These are phyloP conservation scores for Melaleuca quinquenervia DNA, from an alignment of 345 rosid genomes.

Conservation along the genomic window DNA sequence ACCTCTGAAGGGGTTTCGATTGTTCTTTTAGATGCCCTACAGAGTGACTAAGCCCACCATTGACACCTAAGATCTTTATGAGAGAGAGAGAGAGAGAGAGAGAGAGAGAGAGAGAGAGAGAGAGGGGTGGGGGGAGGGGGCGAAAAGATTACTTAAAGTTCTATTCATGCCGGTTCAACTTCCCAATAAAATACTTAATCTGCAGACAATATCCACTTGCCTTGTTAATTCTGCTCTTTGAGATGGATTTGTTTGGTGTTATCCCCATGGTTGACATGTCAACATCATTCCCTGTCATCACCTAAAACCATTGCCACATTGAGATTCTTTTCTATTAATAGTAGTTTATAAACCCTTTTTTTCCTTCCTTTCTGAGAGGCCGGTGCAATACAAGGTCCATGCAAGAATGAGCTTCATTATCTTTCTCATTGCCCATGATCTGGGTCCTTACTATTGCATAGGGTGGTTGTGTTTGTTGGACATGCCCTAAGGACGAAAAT, in stretches of 20 bases:
- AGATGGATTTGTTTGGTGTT: slow-evolving; percentile 75
- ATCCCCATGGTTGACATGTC: slow-evolving; percentile 93
- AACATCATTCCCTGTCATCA: slow-evolving; percentile 89
- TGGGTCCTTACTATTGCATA: not conserved
- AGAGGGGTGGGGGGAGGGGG: no score
- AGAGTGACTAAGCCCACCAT: slow-evolving; percentile 4
- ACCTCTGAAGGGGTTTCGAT: not conserved
- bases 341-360: slow-evolving; percentile 5
- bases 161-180: not conserved
- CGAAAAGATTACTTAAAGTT: not conserved
- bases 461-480: slow-evolving; percentile 5
- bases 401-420: not conserved
- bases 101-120: no score
- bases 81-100: not conserved
- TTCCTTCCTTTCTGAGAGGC: not conserved
- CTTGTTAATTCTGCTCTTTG: slow-evolving; percentile 8
- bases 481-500: not conserved
- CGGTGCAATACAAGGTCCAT: not conserved
- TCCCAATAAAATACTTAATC: slow-evolving; percentile 24
- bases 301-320: slow-evolving; percentile 83
- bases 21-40: not conserved
- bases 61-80: slow-evolving; percentile 3
- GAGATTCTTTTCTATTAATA: slow-evolving; percentile 59
- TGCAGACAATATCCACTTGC: slow-evolving; percentile 40
- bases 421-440: not conserved